Evolutionary conservation across 116 monocot species (phyloP).

Genomic region (Papilionanthe hybrid): DNA sequence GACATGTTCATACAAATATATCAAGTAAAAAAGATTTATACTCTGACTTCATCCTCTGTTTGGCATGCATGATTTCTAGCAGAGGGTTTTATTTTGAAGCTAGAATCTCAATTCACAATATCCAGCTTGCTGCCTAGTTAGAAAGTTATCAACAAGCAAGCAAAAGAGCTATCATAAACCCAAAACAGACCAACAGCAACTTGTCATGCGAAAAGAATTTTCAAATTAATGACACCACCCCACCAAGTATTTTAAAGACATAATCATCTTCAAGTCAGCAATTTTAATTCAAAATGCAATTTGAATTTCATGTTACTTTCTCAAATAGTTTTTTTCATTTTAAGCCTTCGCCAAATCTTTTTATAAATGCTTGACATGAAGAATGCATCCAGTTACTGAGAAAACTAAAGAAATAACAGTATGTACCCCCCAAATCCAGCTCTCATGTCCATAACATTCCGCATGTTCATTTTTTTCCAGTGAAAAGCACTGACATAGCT

Average conservation of each 20-base stretch:
- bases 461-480: slow-evolving; percentile 60
- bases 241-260: neutral
- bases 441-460: slow-evolving; percentile 98
- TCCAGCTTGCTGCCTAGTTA: neutral
- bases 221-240: neutral
- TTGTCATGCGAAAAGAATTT: neutral
- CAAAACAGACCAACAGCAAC: neutral
- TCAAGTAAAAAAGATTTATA: neutral
- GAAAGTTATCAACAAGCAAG: neutral
- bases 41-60: neutral
- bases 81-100: neutral
- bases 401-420: neutral
- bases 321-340: neutral
- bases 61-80: neutral
- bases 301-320: neutral
- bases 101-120: slow-evolving; percentile 2
- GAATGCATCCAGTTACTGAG: neutral
- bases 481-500: slow-evolving; percentile 59
- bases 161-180: neutral
- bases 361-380: neutral
- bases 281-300: neutral
- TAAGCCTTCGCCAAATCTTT: neutral
- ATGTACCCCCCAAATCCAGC: slow-evolving; percentile 95
- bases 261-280: neutral
- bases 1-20: neutral